Conservation (phyloP, 176 grass and related monocot species). For the Carex kokanica region DNA sequence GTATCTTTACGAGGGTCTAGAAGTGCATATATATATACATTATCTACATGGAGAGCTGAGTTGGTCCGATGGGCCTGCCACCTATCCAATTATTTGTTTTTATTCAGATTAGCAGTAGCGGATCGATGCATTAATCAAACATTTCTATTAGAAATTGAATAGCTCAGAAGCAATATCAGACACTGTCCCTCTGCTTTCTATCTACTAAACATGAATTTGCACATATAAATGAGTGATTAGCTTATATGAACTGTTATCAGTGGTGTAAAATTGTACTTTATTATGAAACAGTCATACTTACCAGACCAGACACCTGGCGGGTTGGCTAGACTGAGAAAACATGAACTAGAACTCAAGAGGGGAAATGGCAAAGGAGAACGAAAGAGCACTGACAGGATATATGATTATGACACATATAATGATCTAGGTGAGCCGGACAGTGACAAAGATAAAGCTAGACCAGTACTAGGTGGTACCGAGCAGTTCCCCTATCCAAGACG, state of each 20-base stretch:
- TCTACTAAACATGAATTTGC: neutral
- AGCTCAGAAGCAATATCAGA: neutral
- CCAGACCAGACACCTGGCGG: conserved; percentile 58
- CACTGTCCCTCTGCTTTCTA: neutral
- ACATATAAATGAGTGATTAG: neutral
- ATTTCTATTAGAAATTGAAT: neutral
- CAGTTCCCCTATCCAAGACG: conserved; percentile 73
- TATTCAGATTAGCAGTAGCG: neutral
- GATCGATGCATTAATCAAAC: neutral
- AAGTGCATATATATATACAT: neutral
- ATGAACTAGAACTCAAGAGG: conserved; percentile 46
- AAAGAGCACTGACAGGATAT: conserved; percentile 49
- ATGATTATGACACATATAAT: conserved; percentile 82
- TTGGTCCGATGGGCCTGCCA: too few relatives aligned
- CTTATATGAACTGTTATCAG: neutral
- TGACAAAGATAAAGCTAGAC: conserved; percentile 22
- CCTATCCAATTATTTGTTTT: too few relatives aligned
- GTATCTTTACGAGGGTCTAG: neutral
- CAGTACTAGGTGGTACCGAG: conserved; percentile 55
- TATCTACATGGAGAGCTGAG: too few relatives aligned
- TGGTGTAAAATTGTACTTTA: neutral
- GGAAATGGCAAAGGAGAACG: conserved; percentile 47
- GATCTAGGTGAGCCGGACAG: conserved; percentile 52
- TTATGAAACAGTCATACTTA: conserved; percentile 48
- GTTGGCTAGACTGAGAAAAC: conserved; percentile 39